These are phyloP conservation scores for Verbascum thapsus DNA, from an alignment of 257 asterid genomes.

Conservation along the genomic window DNA sequence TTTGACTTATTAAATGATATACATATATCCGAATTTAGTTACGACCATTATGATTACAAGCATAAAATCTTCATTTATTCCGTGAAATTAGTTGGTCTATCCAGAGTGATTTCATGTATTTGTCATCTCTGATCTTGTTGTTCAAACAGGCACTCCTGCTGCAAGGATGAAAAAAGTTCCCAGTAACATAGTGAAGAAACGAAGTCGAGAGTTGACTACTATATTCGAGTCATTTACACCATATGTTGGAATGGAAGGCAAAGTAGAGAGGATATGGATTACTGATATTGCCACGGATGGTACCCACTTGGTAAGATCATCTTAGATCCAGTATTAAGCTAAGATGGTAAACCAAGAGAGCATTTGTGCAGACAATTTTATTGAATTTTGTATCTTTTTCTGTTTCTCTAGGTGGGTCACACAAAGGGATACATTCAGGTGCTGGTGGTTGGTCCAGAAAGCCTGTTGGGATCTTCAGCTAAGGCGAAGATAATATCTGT, in stretches of 20 bases:
- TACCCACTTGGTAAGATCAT: conserved; percentile 69
- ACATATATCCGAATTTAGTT: too few relatives aligned
- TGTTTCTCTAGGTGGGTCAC: conserved; percentile 80
- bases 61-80: too few relatives aligned
- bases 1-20: too few relatives aligned
- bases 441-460: conserved; percentile 75
- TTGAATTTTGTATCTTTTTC: conserved; percentile 11
- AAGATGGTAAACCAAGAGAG: too few relatives aligned
- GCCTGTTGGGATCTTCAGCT: conserved; percentile 85
- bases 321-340: not conserved
- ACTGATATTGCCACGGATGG: conserved; percentile 94
- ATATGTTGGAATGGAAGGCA: conserved; percentile 81
- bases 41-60: too few relatives aligned
- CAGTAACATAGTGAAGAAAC: conserved; percentile 79
- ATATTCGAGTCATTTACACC: conserved; percentile 88
- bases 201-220: conserved; percentile 86
- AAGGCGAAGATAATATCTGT: conserved; percentile 74
- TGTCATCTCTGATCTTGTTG: conserved; percentile 18
- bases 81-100: not conserved
- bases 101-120: not conserved
- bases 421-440: conserved; percentile 96
- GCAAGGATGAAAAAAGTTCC: conserved; percentile 95
- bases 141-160: conserved; percentile 74
- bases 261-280: conserved; percentile 83
- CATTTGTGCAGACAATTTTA: not conserved